phyloP scores from a whole-genome alignment of 805 yeast species.

The Pichia insulana region DNA sequence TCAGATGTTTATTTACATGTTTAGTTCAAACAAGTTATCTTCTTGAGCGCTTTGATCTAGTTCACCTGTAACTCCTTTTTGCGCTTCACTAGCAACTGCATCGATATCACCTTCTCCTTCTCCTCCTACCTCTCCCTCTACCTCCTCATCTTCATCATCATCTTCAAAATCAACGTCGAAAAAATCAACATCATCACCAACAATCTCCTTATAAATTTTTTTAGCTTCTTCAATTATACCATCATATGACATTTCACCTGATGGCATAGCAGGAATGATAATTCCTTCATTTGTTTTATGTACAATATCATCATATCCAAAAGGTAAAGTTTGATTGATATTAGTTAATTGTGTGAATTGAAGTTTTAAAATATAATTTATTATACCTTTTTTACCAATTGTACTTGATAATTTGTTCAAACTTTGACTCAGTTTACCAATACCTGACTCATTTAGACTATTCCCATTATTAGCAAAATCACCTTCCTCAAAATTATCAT shows the following conservation, averaged over 20 bases:
- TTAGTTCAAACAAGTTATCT: too few species aligned
- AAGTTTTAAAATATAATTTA: slow-evolving; percentile 52
- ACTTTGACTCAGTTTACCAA: slow-evolving; percentile 79
- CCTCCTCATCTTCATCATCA: slow-evolving; percentile 51
- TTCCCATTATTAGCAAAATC: slow-evolving; percentile 35
- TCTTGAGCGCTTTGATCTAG: too few species aligned
- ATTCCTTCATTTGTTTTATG: slow-evolving; percentile 30
- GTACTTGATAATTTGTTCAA: slow-evolving; percentile 60
- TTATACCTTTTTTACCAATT: slow-evolving; percentile 34
- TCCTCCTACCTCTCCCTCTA: too few species aligned
- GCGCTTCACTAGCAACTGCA: too few species aligned
- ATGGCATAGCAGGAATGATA: slow-evolving; percentile 54
- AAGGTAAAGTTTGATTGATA: slow-evolving; percentile 28
- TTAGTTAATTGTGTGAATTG: slow-evolving; percentile 52
- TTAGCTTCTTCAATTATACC: slow-evolving; percentile 81
- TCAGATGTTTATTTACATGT: too few species aligned
- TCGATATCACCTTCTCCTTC: too few species aligned
- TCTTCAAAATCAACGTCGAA: slow-evolving; percentile 96
- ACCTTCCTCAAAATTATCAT: slow-evolving; percentile 33
- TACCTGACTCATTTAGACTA: slow-evolving; percentile 20
- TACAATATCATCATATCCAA: slow-evolving; percentile 21
- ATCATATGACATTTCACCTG: slow-evolving; percentile 83
- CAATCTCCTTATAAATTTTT: slow-evolving; percentile 63
- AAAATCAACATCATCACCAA: slow-evolving; percentile 92
- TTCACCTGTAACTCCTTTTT: too few species aligned